A percentile compares a stretch with the other conserved stretches of the same genome.
Evolutionary conservation across 2,329 filamentous ascomycete genomes (phyloP).

Genomic region (Malbranchea zuffiana): DNA sequence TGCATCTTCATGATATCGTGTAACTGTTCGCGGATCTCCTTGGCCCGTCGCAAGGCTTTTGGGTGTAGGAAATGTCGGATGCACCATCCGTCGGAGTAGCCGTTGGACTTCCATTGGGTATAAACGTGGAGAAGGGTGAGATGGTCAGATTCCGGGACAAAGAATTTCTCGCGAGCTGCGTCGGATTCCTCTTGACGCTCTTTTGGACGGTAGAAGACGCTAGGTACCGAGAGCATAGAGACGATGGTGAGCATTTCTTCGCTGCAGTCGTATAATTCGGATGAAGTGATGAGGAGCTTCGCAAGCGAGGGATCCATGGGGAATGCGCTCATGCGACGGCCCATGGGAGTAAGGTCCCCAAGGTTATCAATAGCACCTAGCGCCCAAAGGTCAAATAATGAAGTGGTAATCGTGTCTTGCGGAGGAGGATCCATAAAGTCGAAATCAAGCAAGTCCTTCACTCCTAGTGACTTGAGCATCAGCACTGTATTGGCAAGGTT

Average conservation of each 20-base stretch:
- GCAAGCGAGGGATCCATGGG: slow-evolving; percentile 95
- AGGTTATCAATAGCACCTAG: slow-evolving; percentile 88
- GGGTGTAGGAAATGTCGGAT: slow-evolving; percentile 84
- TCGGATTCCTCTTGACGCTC: slow-evolving; percentile 96
- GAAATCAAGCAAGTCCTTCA: slow-evolving; percentile 89
- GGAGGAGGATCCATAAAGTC: slow-evolving; percentile 99
- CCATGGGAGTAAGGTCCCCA: slow-evolving; percentile 77
- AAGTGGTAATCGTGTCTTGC: slow-evolving; percentile 94
- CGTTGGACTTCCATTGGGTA: slow-evolving; percentile 86
- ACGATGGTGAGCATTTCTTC: slow-evolving; percentile 99
- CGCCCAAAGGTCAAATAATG: slow-evolving; percentile 94
- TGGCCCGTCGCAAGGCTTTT: slow-evolving; percentile 83
- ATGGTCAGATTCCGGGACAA: slow-evolving; percentile 95
- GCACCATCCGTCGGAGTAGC: slow-evolving; percentile 84
- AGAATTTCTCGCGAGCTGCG: slow-evolving; percentile 91
- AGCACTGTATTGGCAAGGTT: slow-evolving; percentile 93
- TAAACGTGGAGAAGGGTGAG: slow-evolving; percentile 93
- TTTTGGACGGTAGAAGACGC: slow-evolving; percentile 92
- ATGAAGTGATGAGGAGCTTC: slow-evolving; percentile 86
- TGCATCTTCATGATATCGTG: slow-evolving; percentile 89
- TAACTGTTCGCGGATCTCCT: slow-evolving; percentile 89
- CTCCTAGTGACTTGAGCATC: slow-evolving; percentile 84
- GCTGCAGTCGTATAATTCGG: slow-evolving; percentile 79
- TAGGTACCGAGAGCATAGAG: slow-evolving; percentile 92
- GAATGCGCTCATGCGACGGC: slow-evolving; percentile 89